These are phyloP conservation scores for Diplodia scrobiculata DNA, from an alignment of 2,329 filamentous ascomycete species.

Conservation along the genomic window DNA sequence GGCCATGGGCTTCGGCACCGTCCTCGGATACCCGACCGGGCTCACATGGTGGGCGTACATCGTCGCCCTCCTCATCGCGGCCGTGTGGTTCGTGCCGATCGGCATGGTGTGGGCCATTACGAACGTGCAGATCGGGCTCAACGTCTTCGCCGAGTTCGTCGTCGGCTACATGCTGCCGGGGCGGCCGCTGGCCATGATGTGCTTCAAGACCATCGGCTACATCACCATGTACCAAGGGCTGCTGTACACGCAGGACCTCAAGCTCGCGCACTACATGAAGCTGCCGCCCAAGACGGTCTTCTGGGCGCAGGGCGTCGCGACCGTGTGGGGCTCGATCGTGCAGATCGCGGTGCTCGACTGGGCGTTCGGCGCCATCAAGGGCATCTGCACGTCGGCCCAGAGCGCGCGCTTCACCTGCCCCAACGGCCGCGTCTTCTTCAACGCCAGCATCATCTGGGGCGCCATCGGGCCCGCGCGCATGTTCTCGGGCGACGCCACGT, in stretches of 20 bases:
- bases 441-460: conserved; percentile 69
- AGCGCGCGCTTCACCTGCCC: conserved; percentile 61
- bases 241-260: conserved; percentile 23
- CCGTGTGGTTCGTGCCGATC: conserved; percentile 42
- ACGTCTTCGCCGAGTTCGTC: conserved; percentile 58
- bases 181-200: conserved; percentile 69
- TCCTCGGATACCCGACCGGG: conserved; percentile 63
- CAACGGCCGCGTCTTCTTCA: conserved; percentile 65
- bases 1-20: conserved; percentile 52
- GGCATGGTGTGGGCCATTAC: conserved; percentile 32
- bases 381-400: conserved; percentile 47
- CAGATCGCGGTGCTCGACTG: conserved; percentile 44
- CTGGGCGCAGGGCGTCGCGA: conserved; percentile 55
- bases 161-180: conserved; percentile 68
- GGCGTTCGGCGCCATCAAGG: conserved; percentile 43
- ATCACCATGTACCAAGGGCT: conserved; percentile 34
- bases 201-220: conserved; percentile 38
- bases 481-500: conserved; percentile 65
- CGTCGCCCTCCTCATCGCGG: conserved; percentile 65
- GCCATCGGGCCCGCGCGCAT: conserved; percentile 60
- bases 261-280: conserved; percentile 49
- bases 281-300: conserved; percentile 56
- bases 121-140: conserved; percentile 40
- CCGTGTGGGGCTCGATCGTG: conserved; percentile 40
- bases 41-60: conserved; percentile 73